Evolutionary conservation across 495 filamentous ascomycete species (phyloP), one percentile per base, ranked within the genome.

Genomic region (Coniosporium apollinis): DNA sequence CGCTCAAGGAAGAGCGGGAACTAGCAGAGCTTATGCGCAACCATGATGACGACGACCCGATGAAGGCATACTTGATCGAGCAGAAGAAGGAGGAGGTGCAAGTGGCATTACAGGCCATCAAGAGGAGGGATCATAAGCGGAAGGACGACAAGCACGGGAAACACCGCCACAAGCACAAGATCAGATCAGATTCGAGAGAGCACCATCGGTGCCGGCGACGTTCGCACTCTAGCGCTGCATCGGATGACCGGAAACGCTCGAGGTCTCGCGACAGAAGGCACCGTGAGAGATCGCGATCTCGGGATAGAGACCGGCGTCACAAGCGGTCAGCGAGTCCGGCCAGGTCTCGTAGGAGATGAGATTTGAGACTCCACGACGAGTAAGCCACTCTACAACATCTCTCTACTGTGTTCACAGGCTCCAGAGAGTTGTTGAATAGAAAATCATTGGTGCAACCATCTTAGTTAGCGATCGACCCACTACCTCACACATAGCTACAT

Each of bases 11-110:
- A 45, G 87, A 94, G 57, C 61, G 57, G 29, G 87, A 94, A 51
- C 51, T 96, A 29, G 70, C 68, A 37, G 69, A 73, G 34, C 50
- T 94, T 46, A 74, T 89, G 13, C 57, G 65, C 39, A 73, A 84
- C 14, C 78, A 91, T 43, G 87, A 94, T 44, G 86, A 94, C 16
- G 89, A 94, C 46, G 87, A 97, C 58, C 87, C 89, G 2, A 94
- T 96, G 89, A 96, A 94, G 58, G 71, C 72, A 34, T 91, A 80
- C 50, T 54, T 94, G 33, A 68, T 94, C 17, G 63, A 83, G 29
- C 78, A 89, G 59, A 94, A 94, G 68, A 81, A 77, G 49, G 79
- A 84, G 43, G 82, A 94, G 53, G 71, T 92, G 22, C 70, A 75
- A 22, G 65, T 60, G 33, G 85, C 83, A 1, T 48, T 82, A 45